phyloP scores from a whole-genome alignment of 768 basidiomycete species.

The Agrocybe chaxingu region DNA sequence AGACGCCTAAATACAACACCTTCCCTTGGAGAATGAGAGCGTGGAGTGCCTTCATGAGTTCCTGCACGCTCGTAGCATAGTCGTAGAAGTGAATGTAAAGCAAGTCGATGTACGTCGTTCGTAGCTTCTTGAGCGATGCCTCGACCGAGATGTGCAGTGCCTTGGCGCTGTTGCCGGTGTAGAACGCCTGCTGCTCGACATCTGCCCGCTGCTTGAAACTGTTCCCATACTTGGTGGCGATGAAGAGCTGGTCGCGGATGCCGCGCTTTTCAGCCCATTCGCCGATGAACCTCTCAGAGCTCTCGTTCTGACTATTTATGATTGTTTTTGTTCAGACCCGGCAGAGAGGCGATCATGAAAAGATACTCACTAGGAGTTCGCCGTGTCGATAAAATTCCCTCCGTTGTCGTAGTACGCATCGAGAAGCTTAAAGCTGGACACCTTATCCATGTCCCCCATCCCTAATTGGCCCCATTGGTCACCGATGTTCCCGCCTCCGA shows the following conservation, averaged over 20 bases:
- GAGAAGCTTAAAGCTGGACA: conserved; percentile 41
- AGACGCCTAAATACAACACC: conserved; percentile 43
- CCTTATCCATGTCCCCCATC: conserved; percentile 39
- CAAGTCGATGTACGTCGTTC: conserved; percentile 45
- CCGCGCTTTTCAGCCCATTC: conserved; percentile 48
- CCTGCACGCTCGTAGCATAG: conserved; percentile 46
- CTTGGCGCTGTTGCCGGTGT: conserved; percentile 47
- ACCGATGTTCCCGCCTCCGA: conserved; percentile 43
- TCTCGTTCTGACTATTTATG: conserved; percentile 43
- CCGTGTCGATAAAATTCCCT: conserved; percentile 49
- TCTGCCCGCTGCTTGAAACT: conserved; percentile 25
- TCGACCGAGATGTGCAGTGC: conserved; percentile 37
- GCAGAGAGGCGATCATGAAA: not conserved
- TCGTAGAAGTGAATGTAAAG: conserved; percentile 53
- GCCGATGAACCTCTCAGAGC: conserved; percentile 52
- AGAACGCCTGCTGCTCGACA: conserved; percentile 29
- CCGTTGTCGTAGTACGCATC: conserved; percentile 42
- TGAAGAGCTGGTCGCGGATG: conserved; percentile 46
- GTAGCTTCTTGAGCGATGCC: conserved; percentile 43
- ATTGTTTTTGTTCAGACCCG: not conserved
- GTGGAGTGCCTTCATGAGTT: conserved; percentile 56
- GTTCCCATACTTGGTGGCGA: conserved; percentile 39
- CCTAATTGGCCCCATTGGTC: conserved; percentile 30
- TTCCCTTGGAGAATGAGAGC: conserved; percentile 49
- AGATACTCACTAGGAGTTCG: conserved; percentile 37